These are phyloP conservation scores for Chrysosporium keratinophilum DNA, from an alignment of 2,329 filamentous ascomycete species.

Conservation along the genomic window DNA sequence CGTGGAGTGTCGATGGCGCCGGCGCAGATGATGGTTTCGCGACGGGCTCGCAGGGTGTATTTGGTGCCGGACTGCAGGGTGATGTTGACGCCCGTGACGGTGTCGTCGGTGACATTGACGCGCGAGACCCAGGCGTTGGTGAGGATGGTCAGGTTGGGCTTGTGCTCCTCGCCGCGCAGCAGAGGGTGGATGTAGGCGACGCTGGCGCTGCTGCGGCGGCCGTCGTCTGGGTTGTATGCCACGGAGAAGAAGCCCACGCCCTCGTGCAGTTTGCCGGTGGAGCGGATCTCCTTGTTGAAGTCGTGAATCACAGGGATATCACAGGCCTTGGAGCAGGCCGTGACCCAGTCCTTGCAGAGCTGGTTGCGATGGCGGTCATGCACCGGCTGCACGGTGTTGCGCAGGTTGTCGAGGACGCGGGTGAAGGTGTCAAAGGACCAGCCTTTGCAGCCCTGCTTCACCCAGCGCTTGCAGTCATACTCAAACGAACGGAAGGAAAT, in stretches of 20 bases:
- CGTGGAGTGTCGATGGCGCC: conserved; percentile 48
- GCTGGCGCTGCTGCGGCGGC: conserved; percentile 71
- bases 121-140: conserved; percentile 82
- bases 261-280: conserved; percentile 59
- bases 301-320: conserved; percentile 71
- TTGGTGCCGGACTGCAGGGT: conserved; percentile 51
- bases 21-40: conserved; percentile 42
- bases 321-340: conserved; percentile 67
- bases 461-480: conserved; percentile 79
- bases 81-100: conserved; percentile 63
- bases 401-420: conserved; percentile 68
- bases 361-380: conserved; percentile 79
- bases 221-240: conserved; percentile 82
- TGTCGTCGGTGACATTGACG: conserved; percentile 59
- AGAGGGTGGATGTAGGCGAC: conserved; percentile 92
- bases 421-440: conserved; percentile 83
- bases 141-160: conserved; percentile 73
- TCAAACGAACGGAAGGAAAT: conserved; percentile 88
- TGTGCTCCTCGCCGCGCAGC: conserved; percentile 67
- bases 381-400: conserved; percentile 83
- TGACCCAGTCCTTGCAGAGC: conserved; percentile 81
- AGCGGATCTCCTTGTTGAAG: conserved; percentile 75
- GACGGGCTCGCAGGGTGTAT: conserved; percentile 39
- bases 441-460: conserved; percentile 66
- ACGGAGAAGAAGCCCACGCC: conserved; percentile 86